Base-by-base conservation (phyloP, 164 flowering plant genomes). In the Piper longum region DNA sequence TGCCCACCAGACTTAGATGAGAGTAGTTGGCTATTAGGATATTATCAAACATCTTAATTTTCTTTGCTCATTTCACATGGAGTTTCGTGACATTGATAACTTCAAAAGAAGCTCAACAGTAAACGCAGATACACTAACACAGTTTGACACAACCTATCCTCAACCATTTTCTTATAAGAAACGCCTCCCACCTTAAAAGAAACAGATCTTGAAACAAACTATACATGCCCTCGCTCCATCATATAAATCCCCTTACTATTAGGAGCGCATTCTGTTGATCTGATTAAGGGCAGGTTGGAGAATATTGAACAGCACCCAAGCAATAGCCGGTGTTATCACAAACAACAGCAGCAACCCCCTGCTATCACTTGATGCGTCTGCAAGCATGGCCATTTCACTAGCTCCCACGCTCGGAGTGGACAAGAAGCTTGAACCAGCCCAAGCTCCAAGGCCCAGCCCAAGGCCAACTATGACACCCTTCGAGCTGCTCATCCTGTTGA, bases 271-370 rank as follows among this genome's bases (percentile, higher is more conserved):
- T 71, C 61, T 79, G 78, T 92, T 84, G 74, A 92, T 60, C 78
- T 92, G 98, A 74, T 92, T 92, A 81, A 92, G 65, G 66, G 96
- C 98, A 13, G 92, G 96, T 61, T 89, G 96, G 44, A 89, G 73
- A 55, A 89, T 86, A 44, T 62, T 67, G 82, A 75, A 87, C 40
- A 81, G 83, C 16, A 85, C 95, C 95, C 95, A 88, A 11, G 67
- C 62, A 59, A 88, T 68, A 52, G 95, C 95, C 0, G 91, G 89
- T 7, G 83, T 64, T 5, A 88, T 73, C 8, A 85, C 91, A 51
- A 85, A 64, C 67, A 88, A 64, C 73, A 88, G 74, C 48, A 84
- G 82, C 65, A 65, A 69, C 2, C 95, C 89, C 57, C 91, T 68
- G 81, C 69, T 83, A 70, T 86, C 89, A 4, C 60, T 70, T 0